phyloP scores from a whole-genome alignment of 2,329 filamentous ascomycete genomes.

The Aspergillus nomiae region DNA sequence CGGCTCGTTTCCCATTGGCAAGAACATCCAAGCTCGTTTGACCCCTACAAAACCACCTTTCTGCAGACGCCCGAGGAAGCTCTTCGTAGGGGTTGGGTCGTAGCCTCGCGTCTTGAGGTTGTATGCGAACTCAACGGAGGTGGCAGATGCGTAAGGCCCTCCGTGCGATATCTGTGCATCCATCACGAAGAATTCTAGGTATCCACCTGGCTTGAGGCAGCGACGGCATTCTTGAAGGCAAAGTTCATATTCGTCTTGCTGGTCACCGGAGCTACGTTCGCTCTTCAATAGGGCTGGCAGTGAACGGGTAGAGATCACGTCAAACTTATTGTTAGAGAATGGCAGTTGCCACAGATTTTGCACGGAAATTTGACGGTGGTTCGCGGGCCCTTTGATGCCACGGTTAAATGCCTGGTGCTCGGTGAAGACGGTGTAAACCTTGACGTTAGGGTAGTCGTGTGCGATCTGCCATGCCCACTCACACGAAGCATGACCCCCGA shows the following conservation, averaged over 20 bases:
- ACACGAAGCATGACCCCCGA: constrained; percentile 80
- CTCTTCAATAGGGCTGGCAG: constrained; percentile 81
- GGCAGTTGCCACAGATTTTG: constrained; percentile 77
- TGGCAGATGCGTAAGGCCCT: constrained; percentile 75
- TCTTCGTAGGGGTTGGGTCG: constrained; percentile 79
- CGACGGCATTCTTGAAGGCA: constrained; percentile 85
- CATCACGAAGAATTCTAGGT: constrained; percentile 85
- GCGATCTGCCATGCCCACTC: constrained; percentile 98
- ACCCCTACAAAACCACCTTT: constrained; percentile 77
- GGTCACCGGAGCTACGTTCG: constrained; percentile 63
- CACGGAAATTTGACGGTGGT: constrained; percentile 82
- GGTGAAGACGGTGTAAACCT: constrained; percentile 84
- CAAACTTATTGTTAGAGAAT: constrained; percentile 83
- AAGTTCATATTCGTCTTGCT: constrained; percentile 82
- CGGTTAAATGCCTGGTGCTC: constrained; percentile 72
- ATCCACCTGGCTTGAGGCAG: constrained; percentile 88
- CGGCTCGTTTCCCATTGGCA: constrained; percentile 70
- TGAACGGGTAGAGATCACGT: constrained; percentile 85
- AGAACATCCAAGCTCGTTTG: constrained; percentile 83
- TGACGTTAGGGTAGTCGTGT: constrained; percentile 78
- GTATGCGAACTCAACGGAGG: constrained; percentile 90
- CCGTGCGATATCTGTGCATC: constrained; percentile 89
- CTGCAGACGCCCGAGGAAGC: constrained; percentile 73
- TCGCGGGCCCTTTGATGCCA: constrained; percentile 78
- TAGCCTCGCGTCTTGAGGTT: constrained; percentile 87